Evolutionary conservation across 1,284 basidiomycete species (phyloP).

Genomic region (Coniferiporia sulphurascens): DNA sequence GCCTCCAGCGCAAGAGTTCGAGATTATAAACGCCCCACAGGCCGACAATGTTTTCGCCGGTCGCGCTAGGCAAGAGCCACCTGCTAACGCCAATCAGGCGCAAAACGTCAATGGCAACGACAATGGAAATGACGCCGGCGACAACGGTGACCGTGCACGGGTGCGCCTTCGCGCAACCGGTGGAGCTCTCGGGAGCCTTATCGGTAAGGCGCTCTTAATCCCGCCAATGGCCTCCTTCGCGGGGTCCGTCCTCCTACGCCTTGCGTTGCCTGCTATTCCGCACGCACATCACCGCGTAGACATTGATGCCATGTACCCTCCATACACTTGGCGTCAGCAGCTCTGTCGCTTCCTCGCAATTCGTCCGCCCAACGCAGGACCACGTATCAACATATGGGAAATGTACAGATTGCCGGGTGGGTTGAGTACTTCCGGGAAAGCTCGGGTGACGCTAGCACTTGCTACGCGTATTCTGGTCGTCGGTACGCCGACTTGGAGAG

Average conservation of each 20-base stretch:
- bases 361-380: slow-evolving; percentile 30
- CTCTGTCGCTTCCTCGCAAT: slow-evolving; percentile 55
- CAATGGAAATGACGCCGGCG: slow-evolving; percentile 21
- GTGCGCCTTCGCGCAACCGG: slow-evolving; percentile 43
- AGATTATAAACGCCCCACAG: not conserved
- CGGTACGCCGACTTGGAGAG: slow-evolving; percentile 54
- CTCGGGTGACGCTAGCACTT: slow-evolving; percentile 33
- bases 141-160: slow-evolving; percentile 20
- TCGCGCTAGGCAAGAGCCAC: not conserved
- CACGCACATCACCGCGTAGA: slow-evolving; percentile 9
- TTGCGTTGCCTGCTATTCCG: slow-evolving; percentile 25
- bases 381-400: slow-evolving; percentile 23
- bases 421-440: slow-evolving; percentile 16
- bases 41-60: not conserved
- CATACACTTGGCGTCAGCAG: slow-evolving; percentile 22
- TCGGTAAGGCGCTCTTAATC: slow-evolving; percentile 61
- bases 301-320: not conserved
- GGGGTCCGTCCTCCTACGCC: slow-evolving; percentile 52
- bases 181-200: slow-evolving; percentile 53
- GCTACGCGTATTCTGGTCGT: slow-evolving; percentile 45
- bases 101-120: slow-evolving; percentile 21
- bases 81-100: slow-evolving; percentile 10
- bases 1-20: not conserved
- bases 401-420: slow-evolving; percentile 23
- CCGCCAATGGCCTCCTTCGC: slow-evolving; percentile 60